Percentiles rank a stretch among this genome's conserved stretches.
Conservation (phyloP, 176 grass and related monocot genomes). For the Carex parvula region DNA sequence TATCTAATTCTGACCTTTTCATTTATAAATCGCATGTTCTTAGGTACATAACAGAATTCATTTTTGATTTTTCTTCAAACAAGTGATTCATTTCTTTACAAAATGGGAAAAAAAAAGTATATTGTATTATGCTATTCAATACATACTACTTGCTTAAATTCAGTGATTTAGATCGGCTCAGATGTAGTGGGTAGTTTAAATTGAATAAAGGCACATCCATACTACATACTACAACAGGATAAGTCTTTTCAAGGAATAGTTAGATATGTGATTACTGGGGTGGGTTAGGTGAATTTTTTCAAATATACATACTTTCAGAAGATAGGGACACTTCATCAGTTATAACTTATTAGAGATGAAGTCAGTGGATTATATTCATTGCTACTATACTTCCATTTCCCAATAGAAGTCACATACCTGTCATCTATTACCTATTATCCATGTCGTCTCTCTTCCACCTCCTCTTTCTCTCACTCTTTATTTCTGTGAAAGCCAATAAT, state of each 20-base stretch:
- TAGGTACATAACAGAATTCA: not conserved
- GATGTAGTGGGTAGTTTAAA: not conserved
- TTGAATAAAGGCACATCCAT: not conserved
- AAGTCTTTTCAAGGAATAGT: not conserved
- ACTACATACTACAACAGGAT: not conserved
- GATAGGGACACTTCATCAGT: not conserved
- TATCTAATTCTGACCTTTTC: too few species aligned
- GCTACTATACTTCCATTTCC: not conserved
- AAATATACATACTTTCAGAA: not conserved
- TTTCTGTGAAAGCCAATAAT: not conserved
- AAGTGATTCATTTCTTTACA: too few species aligned
- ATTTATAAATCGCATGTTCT: too few species aligned
- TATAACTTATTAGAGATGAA: not conserved
- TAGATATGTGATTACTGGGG: not conserved
- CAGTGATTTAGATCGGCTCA: not conserved
- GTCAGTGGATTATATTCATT: not conserved
- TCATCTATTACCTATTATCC: not conserved
- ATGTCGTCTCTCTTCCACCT: constrained; percentile 3
- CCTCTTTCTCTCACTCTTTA: constrained; percentile 1
- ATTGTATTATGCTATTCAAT: too few species aligned
- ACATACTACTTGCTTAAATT: too few species aligned
- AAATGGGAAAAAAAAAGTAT: too few species aligned
- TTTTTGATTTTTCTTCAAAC: too few species aligned
- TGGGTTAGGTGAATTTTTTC: not conserved
- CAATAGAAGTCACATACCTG: not conserved